These are phyloP conservation scores for Barnettozyma wickerhamii DNA, from an alignment of 805 yeast genomes.

Conservation along the genomic window DNA sequence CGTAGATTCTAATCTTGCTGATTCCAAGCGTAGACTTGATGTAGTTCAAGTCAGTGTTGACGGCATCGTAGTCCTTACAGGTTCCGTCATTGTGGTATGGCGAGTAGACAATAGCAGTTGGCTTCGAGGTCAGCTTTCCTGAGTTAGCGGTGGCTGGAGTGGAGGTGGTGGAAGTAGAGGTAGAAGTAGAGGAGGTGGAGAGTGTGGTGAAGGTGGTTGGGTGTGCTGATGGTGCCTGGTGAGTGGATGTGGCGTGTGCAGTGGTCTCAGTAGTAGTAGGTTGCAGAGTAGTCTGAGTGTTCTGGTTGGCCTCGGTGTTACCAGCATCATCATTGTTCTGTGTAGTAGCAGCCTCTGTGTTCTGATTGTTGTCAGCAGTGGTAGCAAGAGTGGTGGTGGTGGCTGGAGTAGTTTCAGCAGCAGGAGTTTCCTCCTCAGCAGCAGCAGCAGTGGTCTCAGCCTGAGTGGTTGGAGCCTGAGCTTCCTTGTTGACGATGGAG, in stretches of 20 bases:
- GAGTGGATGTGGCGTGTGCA: too few relatives aligned
- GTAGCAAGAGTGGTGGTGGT: conserved; percentile 11
- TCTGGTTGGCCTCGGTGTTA: neutral
- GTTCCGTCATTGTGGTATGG: conserved; percentile 69
- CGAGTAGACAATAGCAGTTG: conserved; percentile 64
- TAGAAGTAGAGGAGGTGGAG: conserved; percentile 23
- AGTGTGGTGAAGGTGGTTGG: conserved; percentile 29
- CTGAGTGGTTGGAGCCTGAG: conserved; percentile 8
- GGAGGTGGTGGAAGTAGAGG: conserved; percentile 21
- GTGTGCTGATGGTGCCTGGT: conserved; percentile 31
- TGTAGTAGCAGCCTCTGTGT: too few relatives aligned
- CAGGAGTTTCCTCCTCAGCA: neutral
- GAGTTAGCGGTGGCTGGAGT: conserved; percentile 23
- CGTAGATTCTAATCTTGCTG: conserved; percentile 67
- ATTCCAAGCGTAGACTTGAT: conserved; percentile 58
- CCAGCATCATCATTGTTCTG: conserved; percentile 9
- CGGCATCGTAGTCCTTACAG: conserved; percentile 58
- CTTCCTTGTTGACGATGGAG: conserved; percentile 22
- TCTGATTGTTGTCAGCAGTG: conserved; percentile 3
- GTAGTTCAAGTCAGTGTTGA: conserved; percentile 51
- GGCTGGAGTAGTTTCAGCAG: conserved; percentile 4
- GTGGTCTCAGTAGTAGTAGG: conserved; percentile 22
- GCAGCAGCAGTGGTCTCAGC: conserved; percentile 11
- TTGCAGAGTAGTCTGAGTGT: conserved; percentile 13
- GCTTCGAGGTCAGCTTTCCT: conserved; percentile 30